Percentiles rank a stretch among this genome's conserved stretches.
Conservation (phyloP, 2,329 filamentous ascomycete genomes). For the Metarhizium robertsii region DNA sequence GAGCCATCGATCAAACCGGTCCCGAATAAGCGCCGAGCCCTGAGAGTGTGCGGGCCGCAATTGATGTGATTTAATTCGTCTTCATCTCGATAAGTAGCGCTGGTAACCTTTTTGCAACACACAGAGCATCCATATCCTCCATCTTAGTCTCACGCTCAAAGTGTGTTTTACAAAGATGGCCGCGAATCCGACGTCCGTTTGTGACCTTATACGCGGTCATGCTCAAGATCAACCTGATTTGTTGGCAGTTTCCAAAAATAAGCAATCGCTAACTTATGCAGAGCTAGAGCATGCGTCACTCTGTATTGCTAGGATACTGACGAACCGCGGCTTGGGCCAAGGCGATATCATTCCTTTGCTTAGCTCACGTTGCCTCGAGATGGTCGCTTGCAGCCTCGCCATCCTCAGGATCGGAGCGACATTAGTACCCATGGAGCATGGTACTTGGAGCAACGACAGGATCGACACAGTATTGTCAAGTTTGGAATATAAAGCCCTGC, state of each 20-base stretch:
- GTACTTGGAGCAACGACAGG: constrained; percentile 3
- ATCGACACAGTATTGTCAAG: constrained; percentile 1
- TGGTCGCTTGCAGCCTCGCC: constrained; percentile 3
- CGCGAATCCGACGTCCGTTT: background rate
- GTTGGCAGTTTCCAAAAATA: background rate
- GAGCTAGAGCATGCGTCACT: background rate
- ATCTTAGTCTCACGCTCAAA: no score
- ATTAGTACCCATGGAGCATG: constrained; percentile 5
- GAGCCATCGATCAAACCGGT: no score
- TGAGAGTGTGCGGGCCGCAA: no score
- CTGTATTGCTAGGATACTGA: background rate
- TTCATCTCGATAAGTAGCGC: no score
- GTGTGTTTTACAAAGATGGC: background rate
- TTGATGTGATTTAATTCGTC: no score
- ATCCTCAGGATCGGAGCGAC: constrained; percentile 1
- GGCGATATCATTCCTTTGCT: constrained; percentile 4
- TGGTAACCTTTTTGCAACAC: no score
- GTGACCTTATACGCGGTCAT: background rate
- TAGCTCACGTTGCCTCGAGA: constrained; percentile 1
- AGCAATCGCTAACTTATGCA: background rate
- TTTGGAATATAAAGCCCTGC: background rate
- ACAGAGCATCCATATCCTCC: no score
- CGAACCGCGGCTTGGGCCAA: background rate
- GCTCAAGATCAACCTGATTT: background rate
- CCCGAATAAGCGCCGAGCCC: no score